These are phyloP conservation scores for Ramaria sp. DNA, from an alignment of 768 basidiomycete species.

Conservation along the genomic window DNA sequence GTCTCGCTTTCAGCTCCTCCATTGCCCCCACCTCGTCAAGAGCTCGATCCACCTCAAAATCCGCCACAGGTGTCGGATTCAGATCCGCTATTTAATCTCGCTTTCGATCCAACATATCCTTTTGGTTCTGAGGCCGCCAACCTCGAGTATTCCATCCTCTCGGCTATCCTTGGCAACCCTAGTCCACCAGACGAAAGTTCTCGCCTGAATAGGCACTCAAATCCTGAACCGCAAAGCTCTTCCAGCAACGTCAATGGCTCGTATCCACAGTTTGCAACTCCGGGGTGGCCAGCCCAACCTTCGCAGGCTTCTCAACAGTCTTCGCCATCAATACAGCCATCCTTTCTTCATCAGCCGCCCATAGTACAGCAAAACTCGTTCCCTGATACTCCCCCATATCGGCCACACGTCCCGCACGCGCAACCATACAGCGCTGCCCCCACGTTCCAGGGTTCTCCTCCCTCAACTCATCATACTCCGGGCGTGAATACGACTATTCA, in stretches of 20 bases:
- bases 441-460: neutral
- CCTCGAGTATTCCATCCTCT: constrained; percentile 90
- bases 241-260: neutral
- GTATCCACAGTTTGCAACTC: constrained; percentile 8
- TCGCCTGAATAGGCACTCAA: neutral
- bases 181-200: constrained; percentile 27
- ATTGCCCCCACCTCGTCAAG: neutral
- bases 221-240: neutral
- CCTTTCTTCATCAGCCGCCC: constrained; percentile 6
- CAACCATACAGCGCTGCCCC: constrained; percentile 10
- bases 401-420: constrained; percentile 16
- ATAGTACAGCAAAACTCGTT: neutral
- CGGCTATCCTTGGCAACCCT: constrained; percentile 77
- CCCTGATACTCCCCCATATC: constrained; percentile 11
- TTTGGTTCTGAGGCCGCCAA: constrained; percentile 90
- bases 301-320: neutral
- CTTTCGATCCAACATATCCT: constrained; percentile 50
- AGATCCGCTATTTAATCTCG: constrained; percentile 50
- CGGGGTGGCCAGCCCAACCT: constrained; percentile 4
- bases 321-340: constrained; percentile 3
- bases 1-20: neutral
- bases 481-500: neutral
- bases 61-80: constrained; percentile 5
- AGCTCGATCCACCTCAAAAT: constrained; percentile 2
- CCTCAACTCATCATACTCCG: neutral